Conservation (phyloP, 345 rosid species). For the Psidium friedrichsthalianum region DNA sequence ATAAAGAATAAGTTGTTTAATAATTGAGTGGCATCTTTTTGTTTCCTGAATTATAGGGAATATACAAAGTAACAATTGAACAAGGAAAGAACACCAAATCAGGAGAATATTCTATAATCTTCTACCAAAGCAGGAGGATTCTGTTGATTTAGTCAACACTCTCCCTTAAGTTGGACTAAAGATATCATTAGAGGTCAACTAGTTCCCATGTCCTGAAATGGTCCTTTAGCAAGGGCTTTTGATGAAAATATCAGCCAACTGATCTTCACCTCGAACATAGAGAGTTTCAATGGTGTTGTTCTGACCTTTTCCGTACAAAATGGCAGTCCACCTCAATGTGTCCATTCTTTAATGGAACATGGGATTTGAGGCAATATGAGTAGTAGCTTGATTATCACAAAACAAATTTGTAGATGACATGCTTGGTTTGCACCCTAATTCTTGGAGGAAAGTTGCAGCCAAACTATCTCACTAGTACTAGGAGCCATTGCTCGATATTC, state of each 20-base stretch:
- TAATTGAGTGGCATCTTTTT: no score
- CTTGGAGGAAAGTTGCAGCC: neutral
- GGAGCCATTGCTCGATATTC: neutral
- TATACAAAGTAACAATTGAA: no score
- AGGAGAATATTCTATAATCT: neutral
- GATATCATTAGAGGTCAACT: neutral
- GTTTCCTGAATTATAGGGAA: no score
- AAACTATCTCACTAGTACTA: neutral
- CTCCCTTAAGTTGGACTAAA: neutral
- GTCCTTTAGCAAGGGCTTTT: neutral
- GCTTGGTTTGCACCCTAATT: neutral
- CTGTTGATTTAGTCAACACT: neutral
- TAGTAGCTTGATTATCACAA: neutral
- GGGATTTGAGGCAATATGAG: neutral
- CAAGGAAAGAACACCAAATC: no score
- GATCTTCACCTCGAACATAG: neutral
- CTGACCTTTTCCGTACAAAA: neutral
- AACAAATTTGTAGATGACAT: neutral
- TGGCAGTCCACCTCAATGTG: neutral
- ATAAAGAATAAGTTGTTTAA: no score
- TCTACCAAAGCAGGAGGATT: neutral
- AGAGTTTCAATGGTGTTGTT: neutral
- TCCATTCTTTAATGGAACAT: neutral
- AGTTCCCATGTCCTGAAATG: neutral
- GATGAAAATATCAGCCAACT: neutral